Percentiles rank a stretch among this genome's conserved stretches.
Evolutionary conservation across 2,329 filamentous ascomycete genomes (phyloP).

Genomic region (Colletotrichum abscissum): DNA sequence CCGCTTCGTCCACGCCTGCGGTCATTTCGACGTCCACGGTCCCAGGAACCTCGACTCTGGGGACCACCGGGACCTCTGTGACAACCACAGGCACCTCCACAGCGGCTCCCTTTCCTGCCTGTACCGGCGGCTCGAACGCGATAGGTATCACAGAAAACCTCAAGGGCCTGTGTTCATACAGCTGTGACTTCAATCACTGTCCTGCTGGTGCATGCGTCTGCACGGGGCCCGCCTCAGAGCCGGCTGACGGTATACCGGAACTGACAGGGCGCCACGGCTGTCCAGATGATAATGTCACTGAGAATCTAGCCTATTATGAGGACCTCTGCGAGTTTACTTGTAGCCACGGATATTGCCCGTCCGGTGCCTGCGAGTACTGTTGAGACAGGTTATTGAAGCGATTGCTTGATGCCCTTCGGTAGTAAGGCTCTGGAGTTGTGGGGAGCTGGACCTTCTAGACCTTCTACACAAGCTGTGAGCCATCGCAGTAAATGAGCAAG

Average conservation of each 20-base stretch:
- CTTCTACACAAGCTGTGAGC: no score
- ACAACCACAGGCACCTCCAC: no score
- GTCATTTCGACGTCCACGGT: no score
- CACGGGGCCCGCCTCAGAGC: neutral
- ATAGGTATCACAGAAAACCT: neutral
- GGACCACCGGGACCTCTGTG: no score
- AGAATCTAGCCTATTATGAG: neutral
- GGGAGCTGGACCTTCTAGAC: no score
- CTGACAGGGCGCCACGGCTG: neutral
- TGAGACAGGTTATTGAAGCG: neutral
- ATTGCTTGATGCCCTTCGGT: no score
- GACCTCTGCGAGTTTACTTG: constrained; percentile 9
- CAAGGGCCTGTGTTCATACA: constrained; percentile 12
- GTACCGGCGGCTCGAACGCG: neutral
- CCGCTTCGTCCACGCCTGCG: no score
- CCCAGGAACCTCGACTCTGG: no score
- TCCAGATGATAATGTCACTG: neutral
- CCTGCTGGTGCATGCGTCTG: neutral
- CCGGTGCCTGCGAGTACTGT: constrained; percentile 4
- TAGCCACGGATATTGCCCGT: neutral
- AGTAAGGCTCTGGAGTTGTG: no score
- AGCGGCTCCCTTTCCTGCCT: neutral
- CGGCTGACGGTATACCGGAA: neutral
- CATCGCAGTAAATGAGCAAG: no score
- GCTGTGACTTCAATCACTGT: constrained; percentile 1